Evolutionary conservation across 164 flowering plant genomes (phyloP).

Genomic region (Taxillus chinensis): DNA sequence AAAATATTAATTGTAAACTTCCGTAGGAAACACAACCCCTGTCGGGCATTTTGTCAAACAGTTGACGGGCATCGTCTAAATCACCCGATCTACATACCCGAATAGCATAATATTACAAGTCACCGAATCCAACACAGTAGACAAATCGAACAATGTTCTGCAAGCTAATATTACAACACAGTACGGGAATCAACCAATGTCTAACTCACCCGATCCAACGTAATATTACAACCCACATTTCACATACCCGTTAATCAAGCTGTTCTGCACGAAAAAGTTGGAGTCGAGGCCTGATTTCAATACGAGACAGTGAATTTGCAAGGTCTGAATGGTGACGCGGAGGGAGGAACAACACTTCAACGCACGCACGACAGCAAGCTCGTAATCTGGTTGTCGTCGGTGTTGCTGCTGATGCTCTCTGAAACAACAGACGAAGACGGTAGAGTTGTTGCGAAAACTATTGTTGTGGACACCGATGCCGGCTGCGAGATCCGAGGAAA

Average conservation of each 20-base stretch:
- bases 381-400: slow-evolving; percentile 20
- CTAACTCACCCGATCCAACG: slow-evolving; percentile 25
- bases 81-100: slow-evolving; percentile 49
- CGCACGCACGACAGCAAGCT: slow-evolving; percentile 44
- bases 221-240: slow-evolving; percentile 45
- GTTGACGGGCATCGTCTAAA: slow-evolving; percentile 34
- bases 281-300: slow-evolving; percentile 49
- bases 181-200: too few species aligned
- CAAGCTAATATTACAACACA: too few species aligned
- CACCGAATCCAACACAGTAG: slow-evolving; percentile 29
- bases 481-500: too few species aligned
- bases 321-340: slow-evolving; percentile 27
- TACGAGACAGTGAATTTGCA: slow-evolving; percentile 43
- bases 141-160: slow-evolving; percentile 43
- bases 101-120: slow-evolving; percentile 64
- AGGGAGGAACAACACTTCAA: slow-evolving; percentile 49
- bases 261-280: slow-evolving; percentile 52
- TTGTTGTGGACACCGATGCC: too few species aligned
- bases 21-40: slow-evolving; percentile 57
- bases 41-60: slow-evolving; percentile 66
- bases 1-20: background rate
- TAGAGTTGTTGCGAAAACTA: too few species aligned
- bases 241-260: slow-evolving; percentile 61
- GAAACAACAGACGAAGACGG: too few species aligned
- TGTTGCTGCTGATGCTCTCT: too few species aligned